Conservation (phyloP, 2,329 filamentous ascomycete genomes). For the Penicillium crustosum region DNA sequence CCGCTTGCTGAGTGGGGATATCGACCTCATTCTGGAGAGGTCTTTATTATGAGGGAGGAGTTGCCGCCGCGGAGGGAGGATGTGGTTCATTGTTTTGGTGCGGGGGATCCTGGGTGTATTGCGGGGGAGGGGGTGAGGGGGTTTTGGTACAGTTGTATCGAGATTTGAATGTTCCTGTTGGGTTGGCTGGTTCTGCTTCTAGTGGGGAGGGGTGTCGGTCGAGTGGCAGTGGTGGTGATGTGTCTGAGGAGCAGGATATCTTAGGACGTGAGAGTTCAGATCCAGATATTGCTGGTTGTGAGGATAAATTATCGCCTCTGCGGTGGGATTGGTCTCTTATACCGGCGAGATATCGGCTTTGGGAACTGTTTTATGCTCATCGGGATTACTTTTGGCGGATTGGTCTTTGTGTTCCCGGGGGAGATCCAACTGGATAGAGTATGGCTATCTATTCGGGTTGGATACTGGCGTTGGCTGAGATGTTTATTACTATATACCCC, state of each 20-base stretch:
- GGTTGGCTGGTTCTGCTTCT: background rate
- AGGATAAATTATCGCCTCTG: slow-evolving; percentile 7
- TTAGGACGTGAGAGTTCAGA: slow-evolving; percentile 26
- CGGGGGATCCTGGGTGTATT: slow-evolving; percentile 71
- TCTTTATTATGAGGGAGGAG: slow-evolving; percentile 73
- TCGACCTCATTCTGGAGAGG: slow-evolving; percentile 77
- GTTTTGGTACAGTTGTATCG: slow-evolving; percentile 10
- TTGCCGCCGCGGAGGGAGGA: slow-evolving; percentile 69
- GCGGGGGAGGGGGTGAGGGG: slow-evolving; percentile 50
- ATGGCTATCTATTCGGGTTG: background rate
- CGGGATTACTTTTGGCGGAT: slow-evolving; percentile 96
- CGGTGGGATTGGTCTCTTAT: slow-evolving; percentile 26
- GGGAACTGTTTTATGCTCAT: slow-evolving; percentile 91
- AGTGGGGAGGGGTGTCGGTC: slow-evolving; percentile 3
- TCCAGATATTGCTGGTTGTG: slow-evolving; percentile 12
- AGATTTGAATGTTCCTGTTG: slow-evolving; percentile 10
- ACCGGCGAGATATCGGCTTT: slow-evolving; percentile 68
- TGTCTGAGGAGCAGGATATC: slow-evolving; percentile 11
- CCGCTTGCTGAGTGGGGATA: slow-evolving; percentile 89
- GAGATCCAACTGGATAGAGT: slow-evolving; percentile 41
- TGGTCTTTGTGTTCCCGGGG: slow-evolving; percentile 82
- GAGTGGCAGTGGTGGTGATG: background rate
- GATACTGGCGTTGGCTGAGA: background rate
- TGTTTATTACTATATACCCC: background rate
- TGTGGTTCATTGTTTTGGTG: slow-evolving; percentile 68